Conservation (phyloP, 2,329 filamentous ascomycete genomes). For the Emmonsiellopsis sp. region DNA sequence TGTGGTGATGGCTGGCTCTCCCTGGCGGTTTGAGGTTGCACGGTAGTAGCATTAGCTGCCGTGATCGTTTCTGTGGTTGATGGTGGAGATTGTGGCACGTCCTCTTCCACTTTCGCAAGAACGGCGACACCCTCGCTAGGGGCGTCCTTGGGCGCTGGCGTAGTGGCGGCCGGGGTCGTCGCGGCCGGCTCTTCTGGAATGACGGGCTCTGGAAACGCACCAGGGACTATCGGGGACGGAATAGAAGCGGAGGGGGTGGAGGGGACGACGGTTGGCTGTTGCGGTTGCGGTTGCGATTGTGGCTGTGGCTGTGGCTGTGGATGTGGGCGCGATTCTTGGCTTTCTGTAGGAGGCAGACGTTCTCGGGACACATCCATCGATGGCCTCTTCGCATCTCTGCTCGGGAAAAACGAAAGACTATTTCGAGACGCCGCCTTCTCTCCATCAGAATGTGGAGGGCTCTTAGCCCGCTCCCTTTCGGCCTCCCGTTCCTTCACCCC, state of each 20-base stretch:
- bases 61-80: neutral
- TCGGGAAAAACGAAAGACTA: conserved; percentile 24
- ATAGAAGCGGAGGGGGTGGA: neutral
- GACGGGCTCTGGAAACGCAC: neutral
- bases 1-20: neutral
- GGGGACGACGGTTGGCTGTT: neutral
- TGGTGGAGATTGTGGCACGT: neutral
- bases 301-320: neutral
- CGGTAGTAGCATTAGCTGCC: neutral
- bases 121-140: neutral
- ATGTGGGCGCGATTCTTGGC: neutral
- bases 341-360: neutral
- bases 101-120: conserved; percentile 1
- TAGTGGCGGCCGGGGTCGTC: neutral
- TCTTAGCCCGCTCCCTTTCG: conserved; percentile 45
- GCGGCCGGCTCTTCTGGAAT: conserved; percentile 1
- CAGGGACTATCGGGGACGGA: neutral
- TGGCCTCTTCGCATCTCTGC: neutral
- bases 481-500: conserved; percentile 47
- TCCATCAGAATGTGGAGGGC: conserved; percentile 34
- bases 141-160: neutral
- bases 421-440: conserved; percentile 24
- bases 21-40: neutral
- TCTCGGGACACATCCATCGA: neutral
- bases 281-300: neutral